Evolutionary conservation across 1,139 yeast species (phyloP).

Genomic region (Yamadazyma dendronema): DNA sequence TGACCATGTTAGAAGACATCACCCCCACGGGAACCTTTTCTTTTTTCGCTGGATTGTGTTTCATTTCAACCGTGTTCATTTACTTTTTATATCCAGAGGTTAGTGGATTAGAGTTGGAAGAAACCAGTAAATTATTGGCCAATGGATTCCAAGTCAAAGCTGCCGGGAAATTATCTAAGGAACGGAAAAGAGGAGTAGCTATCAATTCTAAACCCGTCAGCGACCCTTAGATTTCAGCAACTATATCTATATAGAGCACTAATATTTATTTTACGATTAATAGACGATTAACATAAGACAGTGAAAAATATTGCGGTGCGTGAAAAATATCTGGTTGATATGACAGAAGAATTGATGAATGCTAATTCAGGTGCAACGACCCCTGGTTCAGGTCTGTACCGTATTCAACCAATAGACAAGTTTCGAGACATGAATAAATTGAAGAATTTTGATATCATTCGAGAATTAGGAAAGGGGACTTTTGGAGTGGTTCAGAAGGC

Average conservation of each 20-base stretch:
- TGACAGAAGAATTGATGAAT: too few relatives aligned
- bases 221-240: neutral
- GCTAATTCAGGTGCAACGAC: too few relatives aligned
- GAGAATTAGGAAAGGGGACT: conserved; percentile 48
- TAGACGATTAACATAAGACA: neutral
- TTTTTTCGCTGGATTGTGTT: conserved; percentile 80
- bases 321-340: too few relatives aligned
- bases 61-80: conserved; percentile 67
- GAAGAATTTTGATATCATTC: conserved; percentile 31
- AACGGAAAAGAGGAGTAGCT: conserved; percentile 26
- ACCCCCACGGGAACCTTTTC: conserved; percentile 96
- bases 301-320: neutral
- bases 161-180: conserved; percentile 61
- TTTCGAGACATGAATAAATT: conserved; percentile 32
- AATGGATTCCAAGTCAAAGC: conserved; percentile 83
- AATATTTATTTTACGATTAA: neutral
- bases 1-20: conserved; percentile 89
- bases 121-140: conserved; percentile 74
- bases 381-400: too few relatives aligned
- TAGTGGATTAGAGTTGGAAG: conserved; percentile 86
- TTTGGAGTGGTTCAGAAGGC: conserved; percentile 53
- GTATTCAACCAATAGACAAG: conserved; percentile 15
- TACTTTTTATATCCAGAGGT: conserved; percentile 90
- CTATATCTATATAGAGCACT: neutral
- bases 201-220: neutral